A percentile compares a stretch with the other conserved stretches of the same genome.
Conservation (phyloP, 805 yeast species). For the Maudiozyma pseudohumilis region DNA sequence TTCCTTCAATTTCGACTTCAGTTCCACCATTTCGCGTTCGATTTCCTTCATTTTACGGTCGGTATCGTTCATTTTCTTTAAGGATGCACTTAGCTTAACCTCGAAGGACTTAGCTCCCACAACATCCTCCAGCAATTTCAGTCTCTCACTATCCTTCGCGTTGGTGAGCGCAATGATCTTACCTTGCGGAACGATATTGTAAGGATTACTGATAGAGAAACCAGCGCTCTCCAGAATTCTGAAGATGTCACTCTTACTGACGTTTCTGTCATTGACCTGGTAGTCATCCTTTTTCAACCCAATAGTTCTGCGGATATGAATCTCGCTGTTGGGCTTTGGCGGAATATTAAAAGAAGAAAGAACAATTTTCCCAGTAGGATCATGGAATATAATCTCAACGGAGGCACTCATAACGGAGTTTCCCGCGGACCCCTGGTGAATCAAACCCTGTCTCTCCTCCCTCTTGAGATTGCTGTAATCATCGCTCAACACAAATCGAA, state of each 20-base stretch:
- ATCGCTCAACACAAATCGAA: slow-evolving; percentile 83
- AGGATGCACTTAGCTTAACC: slow-evolving; percentile 63
- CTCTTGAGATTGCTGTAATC: slow-evolving; percentile 76
- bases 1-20: slow-evolving; percentile 64
- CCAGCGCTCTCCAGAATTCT: slow-evolving; percentile 86
- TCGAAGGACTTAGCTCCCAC: slow-evolving; percentile 94
- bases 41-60: slow-evolving; percentile 60
- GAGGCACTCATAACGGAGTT: slow-evolving; percentile 86
- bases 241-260: slow-evolving; percentile 72
- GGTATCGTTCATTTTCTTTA: slow-evolving; percentile 68
- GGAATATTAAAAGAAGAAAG: slow-evolving; percentile 32
- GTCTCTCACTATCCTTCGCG: slow-evolving; percentile 76
- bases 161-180: slow-evolving; percentile 79
- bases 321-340: slow-evolving; percentile 41
- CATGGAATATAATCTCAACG: slow-evolving; percentile 84
- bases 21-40: slow-evolving; percentile 58
- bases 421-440: slow-evolving; percentile 76
- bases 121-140: slow-evolving; percentile 74
- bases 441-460: slow-evolving; percentile 77
- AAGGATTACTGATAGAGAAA: slow-evolving; percentile 80
- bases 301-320: slow-evolving; percentile 74
- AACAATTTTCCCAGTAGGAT: slow-evolving; percentile 66
- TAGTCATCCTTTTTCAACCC: slow-evolving; percentile 92
- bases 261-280: slow-evolving; percentile 68
- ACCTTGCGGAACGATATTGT: slow-evolving; percentile 96